Evolutionary conservation across 106 monocot species (phyloP).

Genomic region (Dioscorea dumetorum): DNA sequence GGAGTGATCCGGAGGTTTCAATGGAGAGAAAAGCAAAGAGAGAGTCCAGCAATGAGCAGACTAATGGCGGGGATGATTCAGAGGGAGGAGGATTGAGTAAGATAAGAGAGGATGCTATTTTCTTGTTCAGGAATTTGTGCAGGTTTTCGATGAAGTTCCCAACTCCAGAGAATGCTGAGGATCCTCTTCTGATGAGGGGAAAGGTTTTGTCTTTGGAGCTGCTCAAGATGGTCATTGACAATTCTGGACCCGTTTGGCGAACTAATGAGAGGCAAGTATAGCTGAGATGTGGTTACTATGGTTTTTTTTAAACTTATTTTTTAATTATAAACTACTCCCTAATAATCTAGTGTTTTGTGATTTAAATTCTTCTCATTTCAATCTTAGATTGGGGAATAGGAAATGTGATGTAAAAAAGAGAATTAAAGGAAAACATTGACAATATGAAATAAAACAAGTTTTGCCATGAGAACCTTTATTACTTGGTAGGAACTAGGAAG

Average conservation of each 20-base stretch:
- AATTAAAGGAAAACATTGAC: too few species aligned
- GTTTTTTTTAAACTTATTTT: too few species aligned
- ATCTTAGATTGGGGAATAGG: too few species aligned
- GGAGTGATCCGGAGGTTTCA: constrained; percentile 16
- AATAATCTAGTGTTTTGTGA: too few species aligned
- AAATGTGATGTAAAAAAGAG: too few species aligned
- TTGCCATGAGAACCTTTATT: too few species aligned
- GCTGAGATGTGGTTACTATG: too few species aligned
- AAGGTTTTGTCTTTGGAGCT: constrained; percentile 89
- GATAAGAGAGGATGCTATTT: constrained; percentile 81
- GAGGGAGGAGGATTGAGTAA: constrained; percentile 34
- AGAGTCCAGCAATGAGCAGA: constrained; percentile 1
- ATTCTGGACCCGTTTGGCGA: constrained; percentile 83
- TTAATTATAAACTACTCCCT: too few species aligned
- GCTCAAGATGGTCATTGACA: constrained; percentile 83
- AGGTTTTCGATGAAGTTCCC: constrained; percentile 96
- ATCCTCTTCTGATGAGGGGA: constrained; percentile 76
- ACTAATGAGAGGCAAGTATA: constrained; percentile 80
- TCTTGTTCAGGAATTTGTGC: constrained; percentile 85
- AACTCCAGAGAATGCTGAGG: constrained; percentile 65
- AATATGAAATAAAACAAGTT: too few species aligned
- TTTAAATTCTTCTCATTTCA: too few species aligned
- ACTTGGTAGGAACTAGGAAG: too few species aligned
- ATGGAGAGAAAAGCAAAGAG: neutral
- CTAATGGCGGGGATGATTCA: constrained; percentile 13